Conservation (phyloP, 805 yeast species). For the Wickerhamiella vanderwaltii region DNA sequence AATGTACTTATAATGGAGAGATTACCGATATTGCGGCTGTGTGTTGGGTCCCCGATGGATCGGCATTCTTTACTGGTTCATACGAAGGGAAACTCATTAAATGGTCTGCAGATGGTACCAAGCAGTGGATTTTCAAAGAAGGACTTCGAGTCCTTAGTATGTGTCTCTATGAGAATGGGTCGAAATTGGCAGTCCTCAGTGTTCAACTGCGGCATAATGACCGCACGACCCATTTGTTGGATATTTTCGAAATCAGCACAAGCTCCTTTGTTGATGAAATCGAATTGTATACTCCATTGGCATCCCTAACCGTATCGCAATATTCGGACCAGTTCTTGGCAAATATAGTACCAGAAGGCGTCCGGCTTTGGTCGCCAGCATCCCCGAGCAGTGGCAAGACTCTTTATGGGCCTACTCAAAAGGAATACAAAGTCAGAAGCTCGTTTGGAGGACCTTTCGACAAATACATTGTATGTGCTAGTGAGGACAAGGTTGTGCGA, state of each 20-base stretch:
- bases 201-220: not conserved
- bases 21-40: conserved; percentile 36
- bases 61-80: conserved; percentile 55
- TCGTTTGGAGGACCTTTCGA: conserved; percentile 65
- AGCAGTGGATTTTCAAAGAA: conserved; percentile 24
- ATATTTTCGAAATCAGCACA: conserved; percentile 4
- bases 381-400: not conserved
- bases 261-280: not conserved
- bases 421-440: conserved; percentile 57
- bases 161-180: conserved; percentile 53
- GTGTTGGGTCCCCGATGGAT: conserved; percentile 54
- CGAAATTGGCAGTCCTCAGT: conserved; percentile 23
- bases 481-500: conserved; percentile 68
- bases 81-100: conserved; percentile 55
- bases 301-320: conserved; percentile 5
- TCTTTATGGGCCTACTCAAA: conserved; percentile 32
- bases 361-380: not conserved
- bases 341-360: conserved; percentile 4
- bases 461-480: conserved; percentile 62
- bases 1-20: conserved; percentile 14
- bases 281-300: conserved; percentile 2
- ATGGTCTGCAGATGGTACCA: conserved; percentile 30
- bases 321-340: not conserved
- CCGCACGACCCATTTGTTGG: not conserved
- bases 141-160: conserved; percentile 50